Conservation (phyloP, 1,139 yeast genomes). For the Hemisphaericaspora subhashii region DNA sequence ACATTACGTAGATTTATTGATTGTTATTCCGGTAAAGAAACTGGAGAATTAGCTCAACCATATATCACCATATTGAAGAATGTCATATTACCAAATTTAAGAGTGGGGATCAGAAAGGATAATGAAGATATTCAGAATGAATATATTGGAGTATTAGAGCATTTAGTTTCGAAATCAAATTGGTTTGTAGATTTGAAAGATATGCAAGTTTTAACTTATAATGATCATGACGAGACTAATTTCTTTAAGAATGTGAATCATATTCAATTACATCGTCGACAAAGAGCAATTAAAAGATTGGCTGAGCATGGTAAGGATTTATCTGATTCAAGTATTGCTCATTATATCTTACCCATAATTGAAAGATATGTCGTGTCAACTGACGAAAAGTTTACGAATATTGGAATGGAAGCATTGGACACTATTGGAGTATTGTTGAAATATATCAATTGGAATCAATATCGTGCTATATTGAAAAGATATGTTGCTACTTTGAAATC, state of each 20-base stretch:
- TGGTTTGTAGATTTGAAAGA: constrained; percentile 59
- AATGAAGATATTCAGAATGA: constrained; percentile 70
- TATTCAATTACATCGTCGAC: constrained; percentile 84
- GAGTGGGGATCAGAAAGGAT: constrained; percentile 63
- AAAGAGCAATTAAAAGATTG: constrained; percentile 72
- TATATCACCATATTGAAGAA: constrained; percentile 51
- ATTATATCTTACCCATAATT: constrained; percentile 78
- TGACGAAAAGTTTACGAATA: constrained; percentile 65
- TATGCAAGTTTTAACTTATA: constrained; percentile 62
- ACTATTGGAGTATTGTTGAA: constrained; percentile 62
- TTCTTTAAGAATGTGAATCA: constrained; percentile 81
- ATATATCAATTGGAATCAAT: constrained; percentile 77
- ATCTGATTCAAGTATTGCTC: constrained; percentile 63
- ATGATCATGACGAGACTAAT: constrained; percentile 80
- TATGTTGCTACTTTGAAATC: constrained; percentile 57
- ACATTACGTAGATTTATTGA: constrained; percentile 68
- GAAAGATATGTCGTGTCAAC: constrained; percentile 70
- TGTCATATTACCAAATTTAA: constrained; percentile 63
- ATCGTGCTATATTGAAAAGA: constrained; percentile 70
- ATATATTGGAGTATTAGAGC: constrained; percentile 64
- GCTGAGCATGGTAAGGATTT: constrained; percentile 41
- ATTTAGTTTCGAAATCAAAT: constrained; percentile 54
- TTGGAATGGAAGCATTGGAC: constrained; percentile 71
- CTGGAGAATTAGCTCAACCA: constrained; percentile 33
- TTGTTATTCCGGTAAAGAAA: constrained; percentile 37